Percentiles rank a stretch among this genome's conserved stretches.
Conservation (phyloP, 106 monocot genomes). For the Acorus calamus region DNA sequence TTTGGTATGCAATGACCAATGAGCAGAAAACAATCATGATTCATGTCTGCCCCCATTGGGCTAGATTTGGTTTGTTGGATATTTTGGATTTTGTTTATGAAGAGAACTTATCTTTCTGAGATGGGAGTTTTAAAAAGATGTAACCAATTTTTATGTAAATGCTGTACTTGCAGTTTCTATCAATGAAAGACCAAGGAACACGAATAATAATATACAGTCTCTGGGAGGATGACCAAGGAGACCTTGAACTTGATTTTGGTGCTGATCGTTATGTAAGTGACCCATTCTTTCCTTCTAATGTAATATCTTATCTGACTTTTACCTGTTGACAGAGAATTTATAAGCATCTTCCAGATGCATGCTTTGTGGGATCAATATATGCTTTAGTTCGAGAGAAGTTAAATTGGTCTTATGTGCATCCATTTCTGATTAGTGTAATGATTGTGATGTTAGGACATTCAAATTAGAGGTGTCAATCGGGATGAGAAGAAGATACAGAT, state of each 20-base stretch:
- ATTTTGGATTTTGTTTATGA: no score
- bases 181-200: slow-evolving; percentile 61
- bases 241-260: slow-evolving; percentile 83
- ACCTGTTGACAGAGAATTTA: not conserved
- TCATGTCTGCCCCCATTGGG: no score
- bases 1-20: no score
- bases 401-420: no score
- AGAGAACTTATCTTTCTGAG: no score
- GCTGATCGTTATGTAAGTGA: slow-evolving; percentile 44
- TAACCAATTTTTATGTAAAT: no score
- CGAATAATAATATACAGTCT: slow-evolving; percentile 84
- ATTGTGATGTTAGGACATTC: slow-evolving; percentile 71
- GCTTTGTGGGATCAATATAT: no score
- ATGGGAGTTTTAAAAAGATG: no score
- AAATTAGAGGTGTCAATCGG: slow-evolving; percentile 74
- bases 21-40: no score
- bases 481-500: slow-evolving; percentile 87
- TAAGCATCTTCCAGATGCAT: not conserved
- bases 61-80: no score
- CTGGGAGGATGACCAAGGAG: slow-evolving; percentile 87
- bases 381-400: no score
- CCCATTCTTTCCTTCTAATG: not conserved
- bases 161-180: slow-evolving; percentile 30
- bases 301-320: not conserved
- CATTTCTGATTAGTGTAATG: not conserved